These are phyloP conservation scores for Neurospora sp. DNA, from an alignment of 495 filamentous ascomycete genomes.

Conservation along the genomic window DNA sequence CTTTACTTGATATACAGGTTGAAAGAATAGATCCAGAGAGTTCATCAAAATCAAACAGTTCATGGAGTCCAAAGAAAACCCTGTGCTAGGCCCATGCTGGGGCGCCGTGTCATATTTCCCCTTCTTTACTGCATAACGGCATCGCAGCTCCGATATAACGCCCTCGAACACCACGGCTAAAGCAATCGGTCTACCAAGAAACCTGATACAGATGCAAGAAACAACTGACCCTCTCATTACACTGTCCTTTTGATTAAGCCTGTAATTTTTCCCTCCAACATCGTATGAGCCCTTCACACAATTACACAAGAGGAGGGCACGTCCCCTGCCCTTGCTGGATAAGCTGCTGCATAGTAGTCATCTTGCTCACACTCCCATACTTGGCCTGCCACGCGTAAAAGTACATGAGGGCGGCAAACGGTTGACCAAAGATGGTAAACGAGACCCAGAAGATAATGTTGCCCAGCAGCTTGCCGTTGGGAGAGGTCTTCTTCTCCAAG, in stretches of 20 bases:
- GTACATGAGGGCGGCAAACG: slow-evolving; percentile 78
- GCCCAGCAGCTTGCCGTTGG: slow-evolving; percentile 63
- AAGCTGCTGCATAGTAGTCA: background rate
- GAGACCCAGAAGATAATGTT: slow-evolving; percentile 94
- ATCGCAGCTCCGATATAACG: background rate
- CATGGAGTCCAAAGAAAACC: background rate
- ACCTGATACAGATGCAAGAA: background rate
- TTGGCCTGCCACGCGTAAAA: slow-evolving; percentile 99
- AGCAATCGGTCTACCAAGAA: background rate
- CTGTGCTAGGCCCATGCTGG: too few species aligned
- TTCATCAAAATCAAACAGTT: background rate
- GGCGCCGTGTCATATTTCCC: background rate
- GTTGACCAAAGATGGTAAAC: slow-evolving; percentile 91
- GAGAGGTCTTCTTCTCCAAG: slow-evolving; percentile 66
- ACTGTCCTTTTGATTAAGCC: background rate
- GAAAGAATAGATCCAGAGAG: background rate
- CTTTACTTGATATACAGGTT: background rate
- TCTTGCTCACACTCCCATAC: slow-evolving; percentile 59
- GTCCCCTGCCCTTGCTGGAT: background rate
- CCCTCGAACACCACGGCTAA: background rate
- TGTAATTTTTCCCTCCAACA: too few species aligned
- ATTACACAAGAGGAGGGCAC: background rate
- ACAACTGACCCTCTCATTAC: background rate
- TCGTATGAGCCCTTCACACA: too few species aligned
- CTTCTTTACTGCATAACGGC: background rate